Evolutionary conservation across 768 basidiomycete genomes (phyloP), one percentile per base, ranked within the genome.

Genomic region (Leccinum fibrillosum): DNA sequence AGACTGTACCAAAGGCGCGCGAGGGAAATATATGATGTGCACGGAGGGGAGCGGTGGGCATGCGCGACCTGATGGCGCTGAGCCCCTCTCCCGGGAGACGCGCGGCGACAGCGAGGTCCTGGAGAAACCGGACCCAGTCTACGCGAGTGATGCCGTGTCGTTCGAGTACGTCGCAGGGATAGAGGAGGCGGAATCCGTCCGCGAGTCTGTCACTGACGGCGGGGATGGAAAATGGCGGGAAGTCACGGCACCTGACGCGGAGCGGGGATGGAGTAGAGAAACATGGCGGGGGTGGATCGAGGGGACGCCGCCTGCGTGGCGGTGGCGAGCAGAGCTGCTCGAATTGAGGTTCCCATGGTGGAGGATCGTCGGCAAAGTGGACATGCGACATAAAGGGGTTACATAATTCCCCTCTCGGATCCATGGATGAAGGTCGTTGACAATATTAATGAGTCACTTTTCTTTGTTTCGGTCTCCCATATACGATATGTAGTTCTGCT

Each of bases 101-200:
- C 2, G 72, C 72, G 0, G 71, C 63, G 28, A 74, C 57, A 6
- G 55, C 61, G 28, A 72, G 60, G 53, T 72, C 71, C 42, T 67
- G 57, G 45, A 72, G 63, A 42, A 72, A 72, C 5, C 72, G 58
- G n/a, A 60, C n/a, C 71, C 71, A 72, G 39, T 72, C 71, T 17
- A 58, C 26, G 28, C 59, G 65, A 15, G 19, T 19, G 57, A 72
- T 70, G 1, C 71, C 71, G 17, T 74, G 71, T n/a, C 28, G 42
- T 26, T 72, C 72, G 48, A 72, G 57, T n/a, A 65, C 15, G 45
- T 52, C 49, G 13, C 25, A 51, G 5, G 71, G 72, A 45, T 72
- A 70, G 34, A 72, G 65, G 10, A 65, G 21, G 15, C 55, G 57
- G n/a, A 72, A 72, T 3, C 71, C 71, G 25, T 69, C 62, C 3